These are phyloP conservation scores for Pisolithus tinctorius DNA, from an alignment of 768 basidiomycete species.

Conservation along the genomic window DNA sequence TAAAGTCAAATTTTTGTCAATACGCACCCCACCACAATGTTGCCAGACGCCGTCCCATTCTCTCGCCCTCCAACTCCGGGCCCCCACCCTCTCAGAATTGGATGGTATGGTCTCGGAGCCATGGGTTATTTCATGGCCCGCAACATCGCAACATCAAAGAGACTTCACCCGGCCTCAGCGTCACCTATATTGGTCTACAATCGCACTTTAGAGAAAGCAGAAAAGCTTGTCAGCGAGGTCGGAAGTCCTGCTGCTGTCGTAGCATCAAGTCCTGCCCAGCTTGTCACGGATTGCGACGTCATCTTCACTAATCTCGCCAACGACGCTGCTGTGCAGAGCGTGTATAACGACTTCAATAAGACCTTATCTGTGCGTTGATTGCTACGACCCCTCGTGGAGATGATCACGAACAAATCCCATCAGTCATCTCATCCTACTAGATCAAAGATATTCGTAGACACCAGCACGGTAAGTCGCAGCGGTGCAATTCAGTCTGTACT, in stretches of 20 bases:
- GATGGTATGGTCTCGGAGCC: conserved; percentile 45
- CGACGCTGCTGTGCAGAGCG: conserved; percentile 60
- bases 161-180: conserved; percentile 27
- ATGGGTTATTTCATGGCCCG: conserved; percentile 76
- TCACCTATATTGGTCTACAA: conserved; percentile 71
- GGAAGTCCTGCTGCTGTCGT: conserved; percentile 48
- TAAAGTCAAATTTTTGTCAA: not conserved
- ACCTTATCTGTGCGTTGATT: conserved; percentile 44
- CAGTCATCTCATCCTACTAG: conserved; percentile 37
- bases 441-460: conserved; percentile 79
- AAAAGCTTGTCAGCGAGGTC: conserved; percentile 50
- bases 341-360: conserved; percentile 56
- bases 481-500: not conserved
- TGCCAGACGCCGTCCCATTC: conserved; percentile 35
- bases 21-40: conserved; percentile 6
- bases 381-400: not conserved
- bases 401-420: conserved; percentile 6
- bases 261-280: conserved; percentile 48
- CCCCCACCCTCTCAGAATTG: conserved; percentile 33
- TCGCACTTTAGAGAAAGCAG: conserved; percentile 55
- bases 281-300: conserved; percentile 64
- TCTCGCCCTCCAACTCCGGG: conserved; percentile 55
- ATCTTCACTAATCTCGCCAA: conserved; percentile 68
- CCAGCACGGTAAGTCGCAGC: conserved; percentile 59
- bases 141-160: conserved; percentile 61